These are phyloP conservation scores for Oryza glaberrima DNA, from an alignment of 176 grass and related monocot genomes.

Conservation along the genomic window DNA sequence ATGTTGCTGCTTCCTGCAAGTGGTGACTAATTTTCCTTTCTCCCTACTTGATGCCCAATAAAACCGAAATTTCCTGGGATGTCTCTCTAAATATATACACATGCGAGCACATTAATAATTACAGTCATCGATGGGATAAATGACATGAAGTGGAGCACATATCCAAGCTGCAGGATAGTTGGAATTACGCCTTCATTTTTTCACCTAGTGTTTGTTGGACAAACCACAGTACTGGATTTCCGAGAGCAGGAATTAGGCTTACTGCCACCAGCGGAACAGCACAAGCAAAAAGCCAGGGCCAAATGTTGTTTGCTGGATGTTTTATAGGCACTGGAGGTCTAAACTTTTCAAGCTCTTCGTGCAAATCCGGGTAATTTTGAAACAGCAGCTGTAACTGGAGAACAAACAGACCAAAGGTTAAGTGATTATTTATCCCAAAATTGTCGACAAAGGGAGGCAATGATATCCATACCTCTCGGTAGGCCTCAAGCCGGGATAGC, in stretches of 20 bases:
- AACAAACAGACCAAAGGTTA: background rate
- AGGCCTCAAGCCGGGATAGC: constrained; percentile 40
- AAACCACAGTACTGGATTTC: constrained; percentile 58
- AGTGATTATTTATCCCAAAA: background rate
- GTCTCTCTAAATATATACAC: constrained; percentile 34
- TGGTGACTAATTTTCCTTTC: background rate
- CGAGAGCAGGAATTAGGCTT: constrained; percentile 59
- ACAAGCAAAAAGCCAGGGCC: constrained; percentile 53
- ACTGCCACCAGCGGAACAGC: constrained; percentile 50
- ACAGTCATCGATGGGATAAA: constrained; percentile 1
- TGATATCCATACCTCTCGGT: constrained; percentile 43
- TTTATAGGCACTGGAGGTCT: constrained; percentile 43
- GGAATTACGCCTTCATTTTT: constrained; percentile 19
- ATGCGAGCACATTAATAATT: constrained; percentile 1
- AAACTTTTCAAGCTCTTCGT: constrained; percentile 53
- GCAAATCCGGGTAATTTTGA: constrained; percentile 51
- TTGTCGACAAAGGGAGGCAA: background rate
- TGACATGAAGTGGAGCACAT: background rate
- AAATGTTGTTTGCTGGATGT: constrained; percentile 42
- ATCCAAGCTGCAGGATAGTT: background rate
- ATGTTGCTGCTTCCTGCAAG: background rate
- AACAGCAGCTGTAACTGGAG: constrained; percentile 61
- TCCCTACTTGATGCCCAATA: background rate
- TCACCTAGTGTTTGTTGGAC: constrained; percentile 57
- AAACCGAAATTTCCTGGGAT: constrained; percentile 11